Conservation (phyloP, 148 eudicot genomes). For the Polygonum aviculare region DNA sequence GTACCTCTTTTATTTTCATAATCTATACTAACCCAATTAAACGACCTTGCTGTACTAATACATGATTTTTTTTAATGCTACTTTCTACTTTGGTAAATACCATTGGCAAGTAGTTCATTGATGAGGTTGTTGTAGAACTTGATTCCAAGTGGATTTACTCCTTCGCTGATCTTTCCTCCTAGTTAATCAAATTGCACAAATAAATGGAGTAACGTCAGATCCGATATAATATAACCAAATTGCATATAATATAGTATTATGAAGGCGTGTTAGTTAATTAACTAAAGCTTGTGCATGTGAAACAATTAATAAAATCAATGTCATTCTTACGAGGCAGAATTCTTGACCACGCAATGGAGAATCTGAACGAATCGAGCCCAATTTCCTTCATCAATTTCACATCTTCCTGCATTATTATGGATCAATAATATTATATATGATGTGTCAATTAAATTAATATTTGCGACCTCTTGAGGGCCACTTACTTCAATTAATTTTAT, state of each 20-base stretch:
- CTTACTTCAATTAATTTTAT: too few relatives aligned
- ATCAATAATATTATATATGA: not conserved
- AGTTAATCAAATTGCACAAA: not conserved
- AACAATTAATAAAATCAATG: not conserved
- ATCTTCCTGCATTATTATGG: constrained; percentile 19
- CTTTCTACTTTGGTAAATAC: constrained; percentile 1
- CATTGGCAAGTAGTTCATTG: constrained; percentile 13
- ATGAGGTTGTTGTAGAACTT: constrained; percentile 21
- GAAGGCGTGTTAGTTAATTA: not conserved
- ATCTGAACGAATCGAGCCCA: constrained; percentile 21
- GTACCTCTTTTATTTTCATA: too few relatives aligned
- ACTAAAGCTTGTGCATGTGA: not conserved
- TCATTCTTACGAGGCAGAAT: constrained; percentile 20
- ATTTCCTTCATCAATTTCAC: constrained; percentile 22
- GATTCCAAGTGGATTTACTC: constrained; percentile 17
- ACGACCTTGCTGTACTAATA: too few relatives aligned
- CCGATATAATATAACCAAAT: too few relatives aligned
- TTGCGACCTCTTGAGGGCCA: too few relatives aligned
- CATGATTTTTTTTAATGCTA: too few relatives aligned
- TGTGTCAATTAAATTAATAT: too few relatives aligned
- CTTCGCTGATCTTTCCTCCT: constrained; percentile 10
- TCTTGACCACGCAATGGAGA: constrained; percentile 30
- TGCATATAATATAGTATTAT: not conserved
- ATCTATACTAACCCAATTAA: too few relatives aligned
- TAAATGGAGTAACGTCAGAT: not conserved